A percentile compares a stretch with the other conserved stretches of the same genome.
Conservation (phyloP, 2,329 filamentous ascomycete species). For the Neofusicoccum sp. region DNA sequence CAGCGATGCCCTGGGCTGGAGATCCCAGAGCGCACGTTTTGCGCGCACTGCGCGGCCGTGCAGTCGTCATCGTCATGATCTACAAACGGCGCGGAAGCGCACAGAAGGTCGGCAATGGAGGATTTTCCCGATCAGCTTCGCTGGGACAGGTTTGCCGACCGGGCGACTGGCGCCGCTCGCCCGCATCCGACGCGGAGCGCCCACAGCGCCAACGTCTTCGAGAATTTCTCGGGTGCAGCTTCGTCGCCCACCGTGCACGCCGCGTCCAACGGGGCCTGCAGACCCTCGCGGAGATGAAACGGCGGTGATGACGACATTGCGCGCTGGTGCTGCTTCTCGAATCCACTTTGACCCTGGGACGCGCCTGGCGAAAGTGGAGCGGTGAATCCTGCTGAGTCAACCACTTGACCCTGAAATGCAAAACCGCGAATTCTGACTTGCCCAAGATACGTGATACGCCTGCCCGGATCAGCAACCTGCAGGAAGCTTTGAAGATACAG, state of each 20-base stretch:
- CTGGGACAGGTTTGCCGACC: background rate
- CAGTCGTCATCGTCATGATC: background rate
- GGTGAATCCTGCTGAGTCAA: background rate
- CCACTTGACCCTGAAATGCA: background rate
- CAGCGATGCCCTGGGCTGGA: background rate
- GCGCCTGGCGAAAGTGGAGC: background rate
- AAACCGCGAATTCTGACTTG: background rate
- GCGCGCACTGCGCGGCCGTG: background rate
- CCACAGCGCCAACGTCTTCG: background rate
- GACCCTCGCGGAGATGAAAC: background rate
- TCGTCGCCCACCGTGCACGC: background rate
- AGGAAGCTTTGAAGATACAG: background rate
- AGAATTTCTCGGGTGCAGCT: background rate
- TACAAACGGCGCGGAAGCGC: no score
- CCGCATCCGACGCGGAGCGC: background rate
- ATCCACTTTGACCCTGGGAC: background rate
- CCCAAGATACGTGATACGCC: background rate
- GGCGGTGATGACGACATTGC: conserved; percentile 1
- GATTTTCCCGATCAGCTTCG: background rate
- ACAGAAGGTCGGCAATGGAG: no score
- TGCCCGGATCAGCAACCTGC: background rate
- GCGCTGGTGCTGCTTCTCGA: background rate
- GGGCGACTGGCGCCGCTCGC: background rate
- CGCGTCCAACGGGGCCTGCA: background rate
- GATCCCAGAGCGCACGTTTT: background rate